Evolutionary conservation across 352 stramenopile genomes (phyloP), one percentile per base, ranked within the genome.

Genomic region (Stramenopiles sp.): DNA sequence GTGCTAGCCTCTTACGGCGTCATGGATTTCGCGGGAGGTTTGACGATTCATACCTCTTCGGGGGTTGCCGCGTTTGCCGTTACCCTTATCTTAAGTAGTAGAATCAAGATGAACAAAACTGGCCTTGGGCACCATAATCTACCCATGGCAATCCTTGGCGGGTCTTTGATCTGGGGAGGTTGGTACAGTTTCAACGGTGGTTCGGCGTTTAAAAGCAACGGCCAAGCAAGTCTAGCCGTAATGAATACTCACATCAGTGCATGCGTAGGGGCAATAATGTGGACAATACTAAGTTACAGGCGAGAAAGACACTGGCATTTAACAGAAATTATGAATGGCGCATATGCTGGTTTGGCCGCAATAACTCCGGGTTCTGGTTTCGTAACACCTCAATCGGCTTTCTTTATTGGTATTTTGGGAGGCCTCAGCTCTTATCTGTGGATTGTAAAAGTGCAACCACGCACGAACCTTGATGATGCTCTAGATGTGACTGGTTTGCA

Each of bases 121-220:
- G 83, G 85, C 0, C 87, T 93, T 29, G 91, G 90, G 80, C 88
- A 89, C 0, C 90, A 93, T 86, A 93, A 94, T 84, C 87, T 94
- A 33, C 90, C 90, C 7, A 85, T 94, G 7, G 88, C 92, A 25
- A 93, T 94, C 87, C 91, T 92, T 32, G 90, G 90, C 71, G 83
- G 83, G 7, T 91, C 86, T 7, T 76, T 93, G 30, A 85, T 94
- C 55, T 94, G 90, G 90, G 92, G 92, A 67, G 90, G 90, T n/a
- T 94, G 90, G 89, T 93, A 92, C 76, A 89, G 90, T 32, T 94
- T 94, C 83, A 93, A 92, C 81, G 88, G 86, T 30, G 89, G 89
- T 33, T 92, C 88, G 1, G 82, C 87, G n/a, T 80, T 83, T 22
- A 87, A 85, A 0, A 88, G 89, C 0, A 88, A 92, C 76, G 85